Percentiles rank a stretch among this genome's conserved stretches.
phyloP scores from a whole-genome alignment of 305 asterid genomes.

The Fraxinus dipetala region DNA sequence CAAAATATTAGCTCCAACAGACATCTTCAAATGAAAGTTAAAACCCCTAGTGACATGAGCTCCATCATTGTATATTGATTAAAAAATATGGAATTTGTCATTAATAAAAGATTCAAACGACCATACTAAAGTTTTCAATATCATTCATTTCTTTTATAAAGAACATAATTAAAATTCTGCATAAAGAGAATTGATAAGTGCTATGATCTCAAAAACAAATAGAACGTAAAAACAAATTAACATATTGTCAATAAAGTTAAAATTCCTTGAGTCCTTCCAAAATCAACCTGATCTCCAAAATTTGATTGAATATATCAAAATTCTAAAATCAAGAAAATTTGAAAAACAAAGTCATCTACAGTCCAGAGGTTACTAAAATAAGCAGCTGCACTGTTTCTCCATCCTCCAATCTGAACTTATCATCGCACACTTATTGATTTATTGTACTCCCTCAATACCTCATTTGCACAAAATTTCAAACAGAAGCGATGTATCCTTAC shows the following conservation, averaged over 20 bases:
- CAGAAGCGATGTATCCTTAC: neutral
- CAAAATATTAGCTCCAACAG: conserved; percentile 7
- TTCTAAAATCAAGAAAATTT: neutral
- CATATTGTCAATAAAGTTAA: neutral
- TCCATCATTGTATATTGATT: neutral
- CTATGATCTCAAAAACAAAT: neutral
- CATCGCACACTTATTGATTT: neutral
- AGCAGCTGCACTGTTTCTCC: neutral
- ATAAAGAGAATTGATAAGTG: neutral
- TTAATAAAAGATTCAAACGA: conserved; percentile 5
- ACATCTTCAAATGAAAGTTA: neutral
- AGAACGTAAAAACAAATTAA: neutral
- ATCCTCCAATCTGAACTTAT: neutral
- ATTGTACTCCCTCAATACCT: neutral
- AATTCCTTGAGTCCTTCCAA: neutral
- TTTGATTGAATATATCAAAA: neutral
- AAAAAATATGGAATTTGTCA: neutral
- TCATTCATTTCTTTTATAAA: neutral
- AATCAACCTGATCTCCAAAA: neutral
- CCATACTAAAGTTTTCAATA: neutral
- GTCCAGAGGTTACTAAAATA: neutral
- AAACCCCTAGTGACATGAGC: neutral
- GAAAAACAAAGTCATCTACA: neutral
- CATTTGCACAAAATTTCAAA: neutral
- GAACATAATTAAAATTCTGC: neutral